phyloP scores from a whole-genome alignment of 2,329 filamentous ascomycete species.

The Nemania diffusa region DNA sequence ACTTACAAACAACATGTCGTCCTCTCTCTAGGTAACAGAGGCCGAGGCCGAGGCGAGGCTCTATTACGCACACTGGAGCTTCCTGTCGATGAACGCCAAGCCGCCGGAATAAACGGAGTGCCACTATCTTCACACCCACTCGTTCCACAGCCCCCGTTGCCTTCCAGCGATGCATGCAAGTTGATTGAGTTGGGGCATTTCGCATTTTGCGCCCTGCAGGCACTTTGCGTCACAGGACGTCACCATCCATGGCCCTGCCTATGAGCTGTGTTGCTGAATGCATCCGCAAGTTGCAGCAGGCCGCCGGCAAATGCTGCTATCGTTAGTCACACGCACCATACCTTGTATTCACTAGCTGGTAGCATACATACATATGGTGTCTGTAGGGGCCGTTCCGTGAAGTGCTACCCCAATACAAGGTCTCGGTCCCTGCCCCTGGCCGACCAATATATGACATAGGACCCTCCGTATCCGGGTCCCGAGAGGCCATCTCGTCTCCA shows the following conservation, averaged over 20 bases:
- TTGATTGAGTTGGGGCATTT: constrained; percentile 6
- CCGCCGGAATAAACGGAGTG: constrained; percentile 17
- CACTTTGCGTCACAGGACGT: constrained; percentile 33
- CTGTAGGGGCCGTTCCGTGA: neutral
- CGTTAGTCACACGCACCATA: neutral
- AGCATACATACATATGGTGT: neutral
- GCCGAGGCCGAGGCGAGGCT: constrained; percentile 16
- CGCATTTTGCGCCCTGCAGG: constrained; percentile 26
- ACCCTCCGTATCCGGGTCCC: neutral
- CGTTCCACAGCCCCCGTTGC: constrained; percentile 21
- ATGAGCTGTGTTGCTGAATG: constrained; percentile 8
- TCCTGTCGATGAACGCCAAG: constrained; percentile 22
- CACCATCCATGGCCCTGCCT: constrained; percentile 18
- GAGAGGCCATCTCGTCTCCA: neutral
- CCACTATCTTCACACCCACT: constrained; percentile 16
- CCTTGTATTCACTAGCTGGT: neutral
- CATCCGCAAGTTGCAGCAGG: constrained; percentile 18
- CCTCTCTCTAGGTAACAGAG: constrained; percentile 14
- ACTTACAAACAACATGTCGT: constrained; percentile 21
- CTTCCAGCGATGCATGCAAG: constrained; percentile 19
- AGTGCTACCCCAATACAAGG: neutral
- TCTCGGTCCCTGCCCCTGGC: neutral
- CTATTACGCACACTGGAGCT: constrained; percentile 11
- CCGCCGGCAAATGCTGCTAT: constrained; percentile 11
- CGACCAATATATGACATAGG: constrained; percentile 1